A percentile compares a stretch with the other conserved stretches of the same genome.
These are phyloP conservation scores for Paecilomyces dactylethromorphus DNA, from an alignment of 2,329 filamentous ascomycete species.

Conservation along the genomic window DNA sequence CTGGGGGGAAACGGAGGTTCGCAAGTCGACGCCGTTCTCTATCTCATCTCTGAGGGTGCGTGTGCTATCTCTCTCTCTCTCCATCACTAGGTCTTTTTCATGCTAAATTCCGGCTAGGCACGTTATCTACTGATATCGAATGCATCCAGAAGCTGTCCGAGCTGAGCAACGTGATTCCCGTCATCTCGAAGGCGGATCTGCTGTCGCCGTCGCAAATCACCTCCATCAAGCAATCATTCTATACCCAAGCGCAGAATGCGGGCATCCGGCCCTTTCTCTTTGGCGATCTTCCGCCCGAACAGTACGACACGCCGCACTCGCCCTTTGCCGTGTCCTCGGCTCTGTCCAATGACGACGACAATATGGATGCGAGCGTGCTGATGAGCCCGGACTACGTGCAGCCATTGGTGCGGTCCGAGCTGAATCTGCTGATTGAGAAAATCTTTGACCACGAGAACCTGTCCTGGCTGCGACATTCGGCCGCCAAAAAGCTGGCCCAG, in stretches of 20 bases:
- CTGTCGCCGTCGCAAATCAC: constrained; percentile 53
- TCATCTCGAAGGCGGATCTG: constrained; percentile 72
- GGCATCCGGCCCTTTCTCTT: constrained; percentile 64
- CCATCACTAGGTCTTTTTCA: constrained; percentile 9
- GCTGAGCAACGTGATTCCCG: constrained; percentile 76
- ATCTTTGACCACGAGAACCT: constrained; percentile 74
- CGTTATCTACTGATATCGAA: constrained; percentile 60
- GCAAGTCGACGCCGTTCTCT: constrained; percentile 79
- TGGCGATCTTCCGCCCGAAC: constrained; percentile 28
- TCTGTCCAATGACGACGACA: constrained; percentile 64
- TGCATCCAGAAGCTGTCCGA: constrained; percentile 63
- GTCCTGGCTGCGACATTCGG: constrained; percentile 72
- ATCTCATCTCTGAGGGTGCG: constrained; percentile 68
- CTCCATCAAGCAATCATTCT: constrained; percentile 50
- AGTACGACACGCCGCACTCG: constrained; percentile 24
- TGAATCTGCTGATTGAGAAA: constrained; percentile 60
- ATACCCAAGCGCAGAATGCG: constrained; percentile 30
- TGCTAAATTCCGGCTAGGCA: constrained; percentile 35
- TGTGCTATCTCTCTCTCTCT: constrained; percentile 2
- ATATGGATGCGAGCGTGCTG: constrained; percentile 85
- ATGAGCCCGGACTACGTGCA: constrained; percentile 90
- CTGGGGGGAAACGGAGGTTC: constrained; percentile 76
- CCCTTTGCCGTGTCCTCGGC: constrained; percentile 75
- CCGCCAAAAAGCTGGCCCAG: constrained; percentile 72
- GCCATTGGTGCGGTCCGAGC: constrained; percentile 70